Conservation (phyloP, 2,329 filamentous ascomycete genomes). For the Malbranchea zuffiana region DNA sequence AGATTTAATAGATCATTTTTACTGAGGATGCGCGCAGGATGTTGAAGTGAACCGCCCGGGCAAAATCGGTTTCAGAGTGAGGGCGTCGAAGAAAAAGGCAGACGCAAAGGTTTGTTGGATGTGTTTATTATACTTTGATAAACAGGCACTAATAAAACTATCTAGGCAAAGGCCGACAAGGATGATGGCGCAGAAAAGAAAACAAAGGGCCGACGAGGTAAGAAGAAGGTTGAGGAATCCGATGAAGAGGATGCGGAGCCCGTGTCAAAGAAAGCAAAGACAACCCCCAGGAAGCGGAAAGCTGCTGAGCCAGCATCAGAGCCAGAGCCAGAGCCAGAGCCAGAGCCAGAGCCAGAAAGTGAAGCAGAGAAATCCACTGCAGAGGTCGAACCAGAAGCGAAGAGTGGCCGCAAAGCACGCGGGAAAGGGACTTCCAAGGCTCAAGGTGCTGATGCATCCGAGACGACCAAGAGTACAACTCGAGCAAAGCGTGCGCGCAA, state of each 20-base stretch:
- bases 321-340: slow-evolving; percentile 8
- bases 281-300: slow-evolving; percentile 11
- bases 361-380: slow-evolving; percentile 12
- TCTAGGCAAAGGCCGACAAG: slow-evolving; percentile 15
- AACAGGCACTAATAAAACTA: neutral
- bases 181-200: slow-evolving; percentile 25
- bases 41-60: slow-evolving; percentile 61
- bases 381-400: slow-evolving; percentile 11
- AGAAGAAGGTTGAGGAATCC: slow-evolving; percentile 23
- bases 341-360: slow-evolving; percentile 15
- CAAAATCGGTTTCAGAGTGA: slow-evolving; percentile 49
- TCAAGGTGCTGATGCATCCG: slow-evolving; percentile 12
- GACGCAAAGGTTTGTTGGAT: slow-evolving; percentile 4
- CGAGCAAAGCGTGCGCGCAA: slow-evolving; percentile 4
- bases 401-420: slow-evolving; percentile 14
- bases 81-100: slow-evolving; percentile 25
- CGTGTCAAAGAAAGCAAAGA: slow-evolving; percentile 15
- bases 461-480: slow-evolving; percentile 13
- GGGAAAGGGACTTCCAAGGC: slow-evolving; percentile 13
- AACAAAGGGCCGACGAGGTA: slow-evolving; percentile 24
- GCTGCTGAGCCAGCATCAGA: slow-evolving; percentile 6
- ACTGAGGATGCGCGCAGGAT: slow-evolving; percentile 44
- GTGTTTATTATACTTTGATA: neutral
- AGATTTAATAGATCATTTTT: neutral
- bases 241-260: slow-evolving; percentile 15